Evolutionary conservation across 192 early-diverging fungal species (phyloP), one percentile per base, ranked within the genome.

Genomic region (Podila minutissima): DNA sequence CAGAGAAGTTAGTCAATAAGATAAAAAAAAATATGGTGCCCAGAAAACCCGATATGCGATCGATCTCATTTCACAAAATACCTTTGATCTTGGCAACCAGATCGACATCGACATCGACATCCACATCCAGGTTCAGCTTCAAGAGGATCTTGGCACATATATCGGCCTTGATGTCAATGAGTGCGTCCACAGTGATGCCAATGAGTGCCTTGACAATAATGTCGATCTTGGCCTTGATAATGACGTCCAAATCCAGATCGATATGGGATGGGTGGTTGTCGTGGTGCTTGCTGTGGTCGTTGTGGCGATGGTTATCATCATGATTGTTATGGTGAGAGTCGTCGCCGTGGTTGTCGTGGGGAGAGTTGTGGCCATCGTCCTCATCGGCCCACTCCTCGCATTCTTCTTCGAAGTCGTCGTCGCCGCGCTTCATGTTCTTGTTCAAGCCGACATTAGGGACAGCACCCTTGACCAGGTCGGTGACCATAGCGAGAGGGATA

Each of bases 161-260:
- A 32, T 62, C 68, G n/a, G 68, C 68, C 68, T 70, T 70, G 28
- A 62, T 51, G 31, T 62, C 68, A 48, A 70, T 48, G 19, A 70
- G 24, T 5, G 68, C 28, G 41, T 62, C 68, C 19, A 70, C 68
- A 4, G 59, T 19, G 59, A 70, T 60, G 8, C 46, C 29, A 28
- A 70, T 61, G 29, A 60, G 32, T 9, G 46, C 26, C 29, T 49
- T 62, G 41, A 46, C 46, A 61, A 69, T 60, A 31, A 69, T 41
- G 3, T 50, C 17, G 46, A 69, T 69, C 67, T 69, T 69, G 37
- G 67, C 46, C 8, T 70, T 46, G 59, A 70, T 62, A 4, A 70
- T 70, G 26, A 38, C 68, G 5, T 63, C 33, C 31, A 63, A 33
- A 32, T 70, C 37, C 38, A 70, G 3, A 20, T 70, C 26, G 28